Conservation (phyloP, 192 early-diverging fungal genomes). For the Radiomyces spectabilis region DNA sequence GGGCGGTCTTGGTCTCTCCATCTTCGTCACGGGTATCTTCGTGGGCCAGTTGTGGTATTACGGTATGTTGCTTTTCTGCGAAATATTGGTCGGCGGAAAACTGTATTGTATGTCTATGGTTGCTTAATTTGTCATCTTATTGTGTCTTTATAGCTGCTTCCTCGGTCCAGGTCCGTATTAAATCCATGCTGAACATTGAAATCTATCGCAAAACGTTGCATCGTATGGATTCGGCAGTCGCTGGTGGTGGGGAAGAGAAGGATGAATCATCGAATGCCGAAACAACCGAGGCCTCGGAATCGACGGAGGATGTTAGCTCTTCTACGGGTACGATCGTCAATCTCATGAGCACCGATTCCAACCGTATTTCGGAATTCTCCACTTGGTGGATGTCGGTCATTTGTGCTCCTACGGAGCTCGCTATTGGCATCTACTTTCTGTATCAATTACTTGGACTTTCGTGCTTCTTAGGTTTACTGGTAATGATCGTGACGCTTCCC, state of each 20-base stretch:
- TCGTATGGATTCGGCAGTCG: constrained; percentile 45
- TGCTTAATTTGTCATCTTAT: not conserved
- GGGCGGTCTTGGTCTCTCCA: constrained; percentile 46
- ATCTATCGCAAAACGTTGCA: constrained; percentile 56
- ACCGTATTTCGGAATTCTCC: constrained; percentile 38
- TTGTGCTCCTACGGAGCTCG: constrained; percentile 40
- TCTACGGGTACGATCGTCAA: constrained; percentile 32
- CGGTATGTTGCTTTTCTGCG: not conserved
- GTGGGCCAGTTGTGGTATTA: constrained; percentile 22
- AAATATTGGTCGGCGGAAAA: not conserved
- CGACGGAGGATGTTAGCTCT: constrained; percentile 23
- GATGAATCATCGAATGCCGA: constrained; percentile 29
- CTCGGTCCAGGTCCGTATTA: constrained; percentile 17
- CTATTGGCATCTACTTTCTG: constrained; percentile 34
- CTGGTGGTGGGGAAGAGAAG: constrained; percentile 17
- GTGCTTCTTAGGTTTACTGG: constrained; percentile 26
- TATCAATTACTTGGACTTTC: constrained; percentile 30
- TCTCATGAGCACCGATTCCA: constrained; percentile 35
- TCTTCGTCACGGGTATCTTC: constrained; percentile 38
- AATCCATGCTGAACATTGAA: constrained; percentile 34
- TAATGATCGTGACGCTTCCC: constrained; percentile 40
- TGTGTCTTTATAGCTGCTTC: constrained; percentile 7
- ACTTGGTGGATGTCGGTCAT: constrained; percentile 36
- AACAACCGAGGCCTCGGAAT: constrained; percentile 26
- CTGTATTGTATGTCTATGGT: too few relatives aligned